phyloP scores from a whole-genome alignment of 1,139 yeast genomes.

The Petasospora fabianii region DNA sequence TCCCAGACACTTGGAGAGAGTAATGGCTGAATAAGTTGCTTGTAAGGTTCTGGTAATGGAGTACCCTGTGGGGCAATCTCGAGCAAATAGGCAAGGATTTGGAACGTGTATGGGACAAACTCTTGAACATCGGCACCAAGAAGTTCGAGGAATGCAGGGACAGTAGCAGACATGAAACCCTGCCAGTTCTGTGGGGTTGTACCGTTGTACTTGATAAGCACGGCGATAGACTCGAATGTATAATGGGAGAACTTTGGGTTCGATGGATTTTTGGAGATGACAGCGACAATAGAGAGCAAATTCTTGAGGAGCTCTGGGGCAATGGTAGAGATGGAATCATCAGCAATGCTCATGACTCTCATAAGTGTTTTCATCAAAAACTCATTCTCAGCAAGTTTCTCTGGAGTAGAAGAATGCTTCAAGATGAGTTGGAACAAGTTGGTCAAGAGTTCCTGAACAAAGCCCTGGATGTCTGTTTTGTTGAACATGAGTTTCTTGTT shows the following conservation, averaged over 20 bases:
- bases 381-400: slow-evolving; percentile 92
- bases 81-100: slow-evolving; percentile 73
- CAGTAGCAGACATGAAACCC: slow-evolving; percentile 49
- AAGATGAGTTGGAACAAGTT: slow-evolving; percentile 67
- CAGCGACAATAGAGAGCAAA: slow-evolving; percentile 61
- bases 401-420: slow-evolving; percentile 63
- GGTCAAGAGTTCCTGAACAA: slow-evolving; percentile 52
- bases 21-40: slow-evolving; percentile 70
- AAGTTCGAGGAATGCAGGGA: slow-evolving; percentile 65
- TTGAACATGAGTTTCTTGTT: slow-evolving; percentile 54
- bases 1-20: slow-evolving; percentile 93
- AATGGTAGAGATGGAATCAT: slow-evolving; percentile 49
- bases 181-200: slow-evolving; percentile 34
- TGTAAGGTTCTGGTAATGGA: slow-evolving; percentile 60
- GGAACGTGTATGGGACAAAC: slow-evolving; percentile 90
- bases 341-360: slow-evolving; percentile 76
- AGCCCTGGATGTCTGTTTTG: slow-evolving; percentile 63
- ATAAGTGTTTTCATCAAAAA: slow-evolving; percentile 84
- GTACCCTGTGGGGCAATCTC: slow-evolving; percentile 52
- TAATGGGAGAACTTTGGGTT: slow-evolving; percentile 93
- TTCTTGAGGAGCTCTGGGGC: slow-evolving; percentile 53
- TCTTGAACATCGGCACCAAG: slow-evolving; percentile 87
- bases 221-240: slow-evolving; percentile 83
- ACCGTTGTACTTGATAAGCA: slow-evolving; percentile 54
- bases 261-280: slow-evolving; percentile 85